Percentiles rank a stretch among this genome's conserved stretches.
phyloP scores from a whole-genome alignment of 805 yeast species.

The Zygosaccharomyces kombuchaensis region DNA sequence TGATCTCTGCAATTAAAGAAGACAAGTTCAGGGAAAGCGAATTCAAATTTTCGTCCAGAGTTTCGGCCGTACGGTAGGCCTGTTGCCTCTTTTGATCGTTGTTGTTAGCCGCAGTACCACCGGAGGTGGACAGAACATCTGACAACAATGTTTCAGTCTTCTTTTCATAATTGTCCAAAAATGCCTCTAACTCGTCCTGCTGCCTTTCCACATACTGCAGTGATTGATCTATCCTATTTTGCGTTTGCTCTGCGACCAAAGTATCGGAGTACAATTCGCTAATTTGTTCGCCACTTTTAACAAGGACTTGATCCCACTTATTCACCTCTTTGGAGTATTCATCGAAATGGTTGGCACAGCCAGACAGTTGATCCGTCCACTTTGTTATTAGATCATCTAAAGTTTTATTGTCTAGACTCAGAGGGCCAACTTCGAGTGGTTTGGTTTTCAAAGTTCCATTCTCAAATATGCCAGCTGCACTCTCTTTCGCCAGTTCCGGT shows the following conservation, averaged over 20 bases:
- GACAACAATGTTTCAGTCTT: conserved; percentile 37
- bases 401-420: conserved; percentile 83
- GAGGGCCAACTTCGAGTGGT: conserved; percentile 58
- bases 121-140: conserved; percentile 35
- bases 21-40: conserved; percentile 70
- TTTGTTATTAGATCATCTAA: conserved; percentile 86
- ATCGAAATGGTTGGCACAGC: conserved; percentile 69
- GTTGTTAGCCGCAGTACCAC: conserved; percentile 25
- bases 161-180: conserved; percentile 73
- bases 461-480: conserved; percentile 14
- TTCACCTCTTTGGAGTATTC: conserved; percentile 69
- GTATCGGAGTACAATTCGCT: conserved; percentile 73
- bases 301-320: conserved; percentile 81
- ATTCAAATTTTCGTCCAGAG: conserved; percentile 75
- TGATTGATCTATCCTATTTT: conserved; percentile 80
- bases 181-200: conserved; percentile 82
- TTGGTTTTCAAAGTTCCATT: conserved; percentile 37
- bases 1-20: conserved; percentile 73
- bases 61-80: conserved; percentile 83
- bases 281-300: conserved; percentile 81
- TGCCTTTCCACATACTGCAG: conserved; percentile 82
- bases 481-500: conserved; percentile 11
- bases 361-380: conserved; percentile 85
- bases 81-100: conserved; percentile 84
- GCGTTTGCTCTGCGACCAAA: conserved; percentile 77